Conservation (phyloP, 306 rosid genomes). For the Dicorynia guianensis region DNA sequence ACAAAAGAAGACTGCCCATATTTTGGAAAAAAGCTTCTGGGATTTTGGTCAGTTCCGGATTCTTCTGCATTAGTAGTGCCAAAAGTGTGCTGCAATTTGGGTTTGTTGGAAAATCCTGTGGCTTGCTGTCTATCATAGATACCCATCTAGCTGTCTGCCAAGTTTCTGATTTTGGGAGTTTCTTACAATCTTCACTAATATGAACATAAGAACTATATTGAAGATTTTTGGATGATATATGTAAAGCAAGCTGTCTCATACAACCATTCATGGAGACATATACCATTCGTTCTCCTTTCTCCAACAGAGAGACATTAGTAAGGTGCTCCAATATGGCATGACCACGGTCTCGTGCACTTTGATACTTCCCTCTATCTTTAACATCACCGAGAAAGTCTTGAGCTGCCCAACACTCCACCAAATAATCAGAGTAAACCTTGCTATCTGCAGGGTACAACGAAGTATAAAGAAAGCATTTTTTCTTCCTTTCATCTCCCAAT, state of each 20-base stretch:
- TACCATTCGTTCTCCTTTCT: not conserved
- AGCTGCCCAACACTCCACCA: not conserved
- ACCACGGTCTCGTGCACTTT: not conserved
- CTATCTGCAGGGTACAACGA: not conserved
- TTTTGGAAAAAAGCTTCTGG: not conserved
- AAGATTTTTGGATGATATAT: not conserved
- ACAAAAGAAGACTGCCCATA: constrained; percentile 1
- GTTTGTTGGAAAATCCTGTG: not conserved
- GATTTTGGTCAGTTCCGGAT: not conserved
- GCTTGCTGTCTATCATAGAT: constrained; percentile 8
- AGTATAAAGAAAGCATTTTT: not conserved
- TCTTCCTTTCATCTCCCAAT: not conserved
- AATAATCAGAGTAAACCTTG: no score
- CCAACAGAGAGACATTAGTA: not conserved
- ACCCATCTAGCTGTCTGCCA: not conserved
- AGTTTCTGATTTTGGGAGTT: not conserved
- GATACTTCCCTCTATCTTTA: not conserved
- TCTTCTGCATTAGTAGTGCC: not conserved
- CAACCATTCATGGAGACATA: constrained; percentile 11
- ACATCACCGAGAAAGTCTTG: not conserved
- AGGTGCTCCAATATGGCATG: not conserved
- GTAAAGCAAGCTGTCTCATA: not conserved
- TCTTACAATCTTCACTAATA: not conserved
- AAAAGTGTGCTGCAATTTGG: not conserved
- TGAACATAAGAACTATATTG: not conserved